Conservation (phyloP, 169 alveolate genomes). For the Theileria luwenshuni region DNA sequence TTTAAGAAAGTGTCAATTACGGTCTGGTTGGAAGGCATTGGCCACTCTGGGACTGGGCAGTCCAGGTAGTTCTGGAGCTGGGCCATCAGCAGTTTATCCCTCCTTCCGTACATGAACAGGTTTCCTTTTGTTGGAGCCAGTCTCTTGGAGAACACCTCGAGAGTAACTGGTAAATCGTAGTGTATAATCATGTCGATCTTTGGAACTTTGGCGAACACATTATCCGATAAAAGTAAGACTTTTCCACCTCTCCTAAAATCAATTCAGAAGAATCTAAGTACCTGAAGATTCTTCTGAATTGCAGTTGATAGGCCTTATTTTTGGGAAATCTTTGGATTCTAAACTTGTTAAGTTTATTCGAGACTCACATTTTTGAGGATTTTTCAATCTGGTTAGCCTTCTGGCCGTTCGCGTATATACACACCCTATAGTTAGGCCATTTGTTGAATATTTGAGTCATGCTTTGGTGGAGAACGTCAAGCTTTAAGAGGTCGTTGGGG, state of each 20-base stretch:
- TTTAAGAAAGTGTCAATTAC: conserved; percentile 36
- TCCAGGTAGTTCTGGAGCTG: conserved; percentile 48
- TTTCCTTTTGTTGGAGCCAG: conserved; percentile 18
- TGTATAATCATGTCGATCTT: conserved; percentile 47
- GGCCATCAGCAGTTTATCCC: conserved; percentile 36
- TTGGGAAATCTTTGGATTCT: conserved; percentile 50
- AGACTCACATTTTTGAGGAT: conserved; percentile 33
- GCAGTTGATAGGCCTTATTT: conserved; percentile 38
- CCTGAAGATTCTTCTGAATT: conserved; percentile 51
- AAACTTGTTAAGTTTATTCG: background rate
- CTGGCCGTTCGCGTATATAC: conserved; percentile 42
- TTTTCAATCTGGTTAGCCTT: conserved; percentile 21
- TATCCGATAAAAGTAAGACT: conserved; percentile 37
- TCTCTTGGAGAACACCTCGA: conserved; percentile 24
- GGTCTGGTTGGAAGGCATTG: conserved; percentile 31
- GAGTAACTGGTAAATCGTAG: conserved; percentile 52
- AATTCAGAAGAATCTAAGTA: too few relatives aligned
- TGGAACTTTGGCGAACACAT: conserved; percentile 31
- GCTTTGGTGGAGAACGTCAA: conserved; percentile 34
- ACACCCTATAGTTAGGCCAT: conserved; percentile 23
- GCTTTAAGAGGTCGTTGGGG: conserved; percentile 22
- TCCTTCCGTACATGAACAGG: conserved; percentile 38
- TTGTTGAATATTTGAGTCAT: conserved; percentile 34
- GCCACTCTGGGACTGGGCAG: conserved; percentile 28
- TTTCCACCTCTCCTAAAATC: conserved; percentile 32